These are phyloP conservation scores for Trypanosomatidae sp. DNA, from an alignment of 208 protist species.

Conservation along the genomic window DNA sequence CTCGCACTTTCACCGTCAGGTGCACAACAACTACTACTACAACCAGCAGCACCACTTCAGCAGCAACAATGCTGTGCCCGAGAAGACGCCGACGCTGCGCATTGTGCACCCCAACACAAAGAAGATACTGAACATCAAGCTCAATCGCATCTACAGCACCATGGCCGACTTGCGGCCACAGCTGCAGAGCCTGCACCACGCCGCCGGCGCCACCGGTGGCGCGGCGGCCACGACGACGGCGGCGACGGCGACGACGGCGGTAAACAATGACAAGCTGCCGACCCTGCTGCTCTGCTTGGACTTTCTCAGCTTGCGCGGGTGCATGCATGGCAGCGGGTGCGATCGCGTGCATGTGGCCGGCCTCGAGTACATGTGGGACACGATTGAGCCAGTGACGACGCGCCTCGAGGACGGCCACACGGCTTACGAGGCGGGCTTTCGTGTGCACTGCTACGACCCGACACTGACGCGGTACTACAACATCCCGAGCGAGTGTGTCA, in stretches of 20 bases:
- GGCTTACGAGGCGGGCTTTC: constrained; percentile 38
- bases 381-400: constrained; percentile 21
- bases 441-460: constrained; percentile 57
- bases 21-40: constrained; percentile 32
- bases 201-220: neutral
- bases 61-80: constrained; percentile 59
- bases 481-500: constrained; percentile 49
- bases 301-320: constrained; percentile 29
- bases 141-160: constrained; percentile 48
- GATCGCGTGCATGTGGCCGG: constrained; percentile 64
- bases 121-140: constrained; percentile 34
- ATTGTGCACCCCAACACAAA: constrained; percentile 23
- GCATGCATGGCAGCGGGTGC: constrained; percentile 43
- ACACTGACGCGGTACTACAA: constrained; percentile 55
- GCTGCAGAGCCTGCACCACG: constrained; percentile 6
- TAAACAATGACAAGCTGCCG: neutral
- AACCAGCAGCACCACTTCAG: constrained; percentile 30
- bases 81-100: constrained; percentile 44
- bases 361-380: constrained; percentile 58
- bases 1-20: constrained; percentile 11
- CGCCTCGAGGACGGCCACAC: constrained; percentile 9
- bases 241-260: neutral
- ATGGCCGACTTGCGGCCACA: constrained; percentile 30
- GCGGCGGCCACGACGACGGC: neutral
- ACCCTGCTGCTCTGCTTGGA: constrained; percentile 27